Base-by-base conservation (phyloP, 306 rosid species). In the Spatholobus suberectus region DNA sequence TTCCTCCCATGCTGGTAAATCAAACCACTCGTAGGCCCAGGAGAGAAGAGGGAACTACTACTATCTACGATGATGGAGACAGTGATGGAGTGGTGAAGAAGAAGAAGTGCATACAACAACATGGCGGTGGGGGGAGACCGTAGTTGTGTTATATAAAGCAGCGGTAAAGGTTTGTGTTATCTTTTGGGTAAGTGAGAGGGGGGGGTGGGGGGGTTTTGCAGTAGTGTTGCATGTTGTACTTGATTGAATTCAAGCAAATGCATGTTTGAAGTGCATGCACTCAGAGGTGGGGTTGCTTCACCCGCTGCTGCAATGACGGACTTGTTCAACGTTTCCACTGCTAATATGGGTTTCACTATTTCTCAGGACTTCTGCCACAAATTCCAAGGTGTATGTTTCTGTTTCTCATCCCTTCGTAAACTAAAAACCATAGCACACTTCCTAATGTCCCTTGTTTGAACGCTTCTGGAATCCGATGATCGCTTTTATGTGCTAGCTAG, bases 401-500 rank as follows among this genome's bases (percentile, higher is more conserved):
- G 29, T 82, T 72, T 78, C 87, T 85, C 90, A 52, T 84, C 89
- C 88, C 79, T 85, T 81, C 87, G 17, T 81, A 82, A 84, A 80
- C 76, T 82, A 80, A 86, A 79, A 26, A 69, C 88, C 81, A 41
- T 82, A 69, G 18, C 43, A 32, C 44, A 41, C 20, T 73, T 87
- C 37, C 82, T 79, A 70, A 92, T 96, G 98, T 83, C 85, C 81
- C 67, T 78, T 63, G 76, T 84, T 86, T 96, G 94, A 92, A 80
- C 73, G 34, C 84, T 87, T 85, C 34, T 12, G 98, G 99, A 94
- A 96, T 96, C 98, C 99, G 98, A 96, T 96, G 99, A 96, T 91
- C 81, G 73, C 89, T 77, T 74, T 90, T 89, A 62, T 89, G 71
- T 89, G 86, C 73, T 68, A 37, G 73, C 27, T 61, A 62, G 41